phyloP scores from a whole-genome alignment of 495 filamentous ascomycete species.

The Clavariopsis aquatica region DNA sequence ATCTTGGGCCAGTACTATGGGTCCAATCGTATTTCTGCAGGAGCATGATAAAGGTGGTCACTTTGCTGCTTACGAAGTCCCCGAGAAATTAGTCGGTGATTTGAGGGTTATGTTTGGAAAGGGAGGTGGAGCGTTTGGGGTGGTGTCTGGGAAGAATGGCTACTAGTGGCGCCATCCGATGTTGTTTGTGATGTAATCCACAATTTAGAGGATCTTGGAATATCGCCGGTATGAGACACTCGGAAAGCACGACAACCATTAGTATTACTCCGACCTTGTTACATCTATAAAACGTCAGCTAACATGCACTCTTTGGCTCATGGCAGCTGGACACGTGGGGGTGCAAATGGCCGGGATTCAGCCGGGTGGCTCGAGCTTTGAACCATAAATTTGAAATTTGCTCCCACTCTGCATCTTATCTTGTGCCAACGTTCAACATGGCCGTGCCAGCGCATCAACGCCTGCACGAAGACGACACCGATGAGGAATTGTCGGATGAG shows the following conservation, averaged over 20 bases:
- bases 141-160: not conserved
- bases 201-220: no score
- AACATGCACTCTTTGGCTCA: no score
- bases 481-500: constrained; percentile 60
- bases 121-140: not conserved
- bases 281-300: no score
- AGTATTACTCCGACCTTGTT: no score
- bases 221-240: no score
- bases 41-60: constrained; percentile 24
- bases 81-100: constrained; percentile 15
- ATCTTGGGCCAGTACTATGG: constrained; percentile 14
- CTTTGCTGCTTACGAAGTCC: constrained; percentile 30
- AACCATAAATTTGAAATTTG: constrained; percentile 15
- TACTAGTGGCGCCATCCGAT: no score
- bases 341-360: not conserved
- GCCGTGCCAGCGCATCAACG: constrained; percentile 36
- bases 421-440: constrained; percentile 28
- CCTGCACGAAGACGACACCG: constrained; percentile 38
- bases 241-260: no score
- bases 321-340: no score
- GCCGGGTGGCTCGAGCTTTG: constrained; percentile 10
- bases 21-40: constrained; percentile 21
- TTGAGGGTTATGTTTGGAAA: constrained; percentile 23
- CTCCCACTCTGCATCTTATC: constrained; percentile 10
- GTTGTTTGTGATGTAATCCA: no score